phyloP scores from a whole-genome alignment of 495 filamentous ascomycete genomes.

The Hypoxylon fragiforme region DNA sequence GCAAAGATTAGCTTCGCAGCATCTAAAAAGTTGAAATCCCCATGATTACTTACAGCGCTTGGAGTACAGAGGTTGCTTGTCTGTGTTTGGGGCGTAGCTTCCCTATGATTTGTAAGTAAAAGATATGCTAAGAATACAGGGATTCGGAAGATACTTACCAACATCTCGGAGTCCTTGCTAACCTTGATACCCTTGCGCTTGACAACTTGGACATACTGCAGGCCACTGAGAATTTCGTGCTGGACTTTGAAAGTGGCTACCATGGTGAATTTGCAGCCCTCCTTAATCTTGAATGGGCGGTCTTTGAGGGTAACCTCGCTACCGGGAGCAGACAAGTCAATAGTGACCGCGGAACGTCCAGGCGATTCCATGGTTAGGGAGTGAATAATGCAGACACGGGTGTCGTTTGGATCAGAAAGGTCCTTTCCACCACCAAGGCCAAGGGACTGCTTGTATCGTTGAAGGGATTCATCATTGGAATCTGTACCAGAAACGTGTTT shows the following conservation, averaged over 20 bases:
- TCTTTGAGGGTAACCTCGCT: constrained; percentile 73
- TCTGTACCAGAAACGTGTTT: constrained; percentile 45
- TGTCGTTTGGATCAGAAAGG: constrained; percentile 73
- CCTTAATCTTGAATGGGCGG: constrained; percentile 95
- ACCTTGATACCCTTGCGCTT: constrained; percentile 83
- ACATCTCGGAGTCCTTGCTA: constrained; percentile 94
- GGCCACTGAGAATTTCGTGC: constrained; percentile 88
- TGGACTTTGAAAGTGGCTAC: constrained; percentile 91
- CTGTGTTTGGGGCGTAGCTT: constrained; percentile 87
- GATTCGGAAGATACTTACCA: constrained; percentile 59
- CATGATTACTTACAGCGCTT: constrained; percentile 78
- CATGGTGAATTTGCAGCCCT: constrained; percentile 89
- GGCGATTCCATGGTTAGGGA: constrained; percentile 80
- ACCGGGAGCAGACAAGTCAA: constrained; percentile 71
- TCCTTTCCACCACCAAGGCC: constrained; percentile 69
- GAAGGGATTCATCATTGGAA: constrained; percentile 84
- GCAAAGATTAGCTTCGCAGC: constrained; percentile 9
- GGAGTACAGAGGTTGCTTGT: constrained; percentile 76
- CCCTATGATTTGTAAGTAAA: constrained; percentile 51
- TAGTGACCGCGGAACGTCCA: constrained; percentile 78
- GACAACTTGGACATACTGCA: constrained; percentile 92
- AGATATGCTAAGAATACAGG: not conserved
- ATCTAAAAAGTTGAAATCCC: too few relatives aligned
- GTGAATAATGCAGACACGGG: constrained; percentile 84
- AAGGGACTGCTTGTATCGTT: constrained; percentile 95